Evolutionary conservation across 768 basidiomycete species (phyloP).

Genomic region (Galerina marginata): DNA sequence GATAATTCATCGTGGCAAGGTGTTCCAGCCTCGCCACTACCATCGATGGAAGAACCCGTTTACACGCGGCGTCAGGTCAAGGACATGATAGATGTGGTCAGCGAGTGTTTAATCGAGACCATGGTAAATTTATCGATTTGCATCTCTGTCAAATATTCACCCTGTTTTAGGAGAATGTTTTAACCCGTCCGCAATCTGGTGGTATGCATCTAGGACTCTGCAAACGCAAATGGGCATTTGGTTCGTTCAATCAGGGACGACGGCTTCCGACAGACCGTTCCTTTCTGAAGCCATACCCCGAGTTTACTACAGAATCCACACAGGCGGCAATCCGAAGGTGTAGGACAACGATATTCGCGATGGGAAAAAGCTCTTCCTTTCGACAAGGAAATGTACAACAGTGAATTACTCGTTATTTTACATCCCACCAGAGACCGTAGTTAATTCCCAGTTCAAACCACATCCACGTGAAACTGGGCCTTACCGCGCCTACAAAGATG

Average conservation of each 20-base stretch:
- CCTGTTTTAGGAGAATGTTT: conserved; percentile 24
- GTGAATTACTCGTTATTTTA: conserved; percentile 2
- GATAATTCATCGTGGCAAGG: conserved; percentile 21
- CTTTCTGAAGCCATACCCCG: conserved; percentile 30
- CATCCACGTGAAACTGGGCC: neutral
- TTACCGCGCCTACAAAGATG: conserved; percentile 1
- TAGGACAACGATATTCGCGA: conserved; percentile 1
- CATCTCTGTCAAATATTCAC: neutral
- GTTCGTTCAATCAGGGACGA: conserved; percentile 26
- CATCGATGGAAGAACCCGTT: conserved; percentile 28
- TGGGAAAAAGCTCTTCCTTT: neutral
- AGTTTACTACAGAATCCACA: conserved; percentile 28
- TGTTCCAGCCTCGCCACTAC: conserved; percentile 13
- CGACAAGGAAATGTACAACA: conserved; percentile 4
- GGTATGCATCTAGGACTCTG: conserved; percentile 20
- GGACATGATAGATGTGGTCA: conserved; percentile 35
- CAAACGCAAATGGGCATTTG: conserved; percentile 23
- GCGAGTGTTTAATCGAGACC: conserved; percentile 33
- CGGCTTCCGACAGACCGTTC: conserved; percentile 27
- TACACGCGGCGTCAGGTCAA: conserved; percentile 38
- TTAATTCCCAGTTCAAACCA: conserved; percentile 6
- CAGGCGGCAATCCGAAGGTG: conserved; percentile 15
- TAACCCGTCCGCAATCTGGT: conserved; percentile 22
- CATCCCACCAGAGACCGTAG: conserved; percentile 3
- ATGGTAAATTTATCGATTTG: conserved; percentile 26